A percentile compares a stretch with the other conserved stretches of the same genome.
Evolutionary conservation across 768 basidiomycete species (phyloP).

Genomic region (Tulasnella sp.): DNA sequence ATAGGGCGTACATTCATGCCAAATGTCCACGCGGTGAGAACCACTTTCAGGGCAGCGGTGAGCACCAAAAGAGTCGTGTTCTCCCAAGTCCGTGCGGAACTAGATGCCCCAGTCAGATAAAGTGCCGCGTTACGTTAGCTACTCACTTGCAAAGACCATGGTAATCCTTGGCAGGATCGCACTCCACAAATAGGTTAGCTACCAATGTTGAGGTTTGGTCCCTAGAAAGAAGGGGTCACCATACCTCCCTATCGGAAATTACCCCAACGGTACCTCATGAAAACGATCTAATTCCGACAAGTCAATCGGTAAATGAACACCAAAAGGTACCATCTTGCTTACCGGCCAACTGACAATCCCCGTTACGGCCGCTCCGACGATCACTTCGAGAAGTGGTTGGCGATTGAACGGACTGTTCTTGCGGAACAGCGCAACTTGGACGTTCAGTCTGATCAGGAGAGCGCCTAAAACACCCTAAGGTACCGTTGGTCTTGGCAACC

Average conservation of each 20-base stretch:
- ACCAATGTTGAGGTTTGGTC: slow-evolving; percentile 73
- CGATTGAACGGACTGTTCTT: slow-evolving; percentile 41
- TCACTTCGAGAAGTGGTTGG: slow-evolving; percentile 55
- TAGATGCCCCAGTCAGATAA: slow-evolving; percentile 23
- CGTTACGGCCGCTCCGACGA: slow-evolving; percentile 48
- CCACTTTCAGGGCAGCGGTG: slow-evolving; percentile 48
- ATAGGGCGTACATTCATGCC: slow-evolving; percentile 52
- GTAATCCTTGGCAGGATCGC: slow-evolving; percentile 53
- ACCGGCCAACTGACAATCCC: slow-evolving; percentile 62
- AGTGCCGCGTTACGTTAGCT: not conserved
- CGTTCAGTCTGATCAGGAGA: slow-evolving; percentile 52
- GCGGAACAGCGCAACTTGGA: slow-evolving; percentile 49
- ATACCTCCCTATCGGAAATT: not conserved
- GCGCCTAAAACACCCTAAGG: slow-evolving; percentile 52
- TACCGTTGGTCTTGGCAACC: not conserved
- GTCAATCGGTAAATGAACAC: not conserved
- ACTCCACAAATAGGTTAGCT: slow-evolving; percentile 72
- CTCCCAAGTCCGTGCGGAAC: slow-evolving; percentile 51
- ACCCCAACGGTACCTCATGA: slow-evolving; percentile 36
- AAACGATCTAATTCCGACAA: slow-evolving; percentile 40
- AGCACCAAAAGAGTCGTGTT: slow-evolving; percentile 55
- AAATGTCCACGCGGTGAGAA: slow-evolving; percentile 63
- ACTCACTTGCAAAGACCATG: slow-evolving; percentile 73
- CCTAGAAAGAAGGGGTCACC: slow-evolving; percentile 25
- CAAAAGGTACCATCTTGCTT: not conserved